These are phyloP conservation scores for Mesembryanthemum crystallinum DNA, from an alignment of 148 eudicot genomes.

Conservation along the genomic window DNA sequence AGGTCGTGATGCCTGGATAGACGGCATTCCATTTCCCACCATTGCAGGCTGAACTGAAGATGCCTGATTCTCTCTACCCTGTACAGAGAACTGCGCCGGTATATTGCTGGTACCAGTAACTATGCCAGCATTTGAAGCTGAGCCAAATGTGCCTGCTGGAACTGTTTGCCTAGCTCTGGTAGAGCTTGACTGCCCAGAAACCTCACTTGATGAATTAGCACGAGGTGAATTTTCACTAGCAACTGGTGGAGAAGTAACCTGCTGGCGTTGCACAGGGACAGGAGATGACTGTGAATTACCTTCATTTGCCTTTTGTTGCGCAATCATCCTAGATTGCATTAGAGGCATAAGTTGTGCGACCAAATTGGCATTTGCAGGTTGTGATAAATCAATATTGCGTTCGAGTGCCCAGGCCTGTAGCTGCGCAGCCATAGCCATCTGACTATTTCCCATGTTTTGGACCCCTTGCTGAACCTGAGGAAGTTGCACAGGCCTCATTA, in stretches of 20 bases:
- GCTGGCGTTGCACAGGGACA: constrained; percentile 57
- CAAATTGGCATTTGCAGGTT: constrained; percentile 79
- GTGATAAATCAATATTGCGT: constrained; percentile 80
- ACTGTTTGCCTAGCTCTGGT: constrained; percentile 56
- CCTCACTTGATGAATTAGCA: constrained; percentile 74
- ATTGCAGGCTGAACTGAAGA: constrained; percentile 50
- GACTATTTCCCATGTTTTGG: constrained; percentile 54
- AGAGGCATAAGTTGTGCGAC: constrained; percentile 74
- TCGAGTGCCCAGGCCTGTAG: constrained; percentile 86
- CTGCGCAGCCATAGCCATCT: constrained; percentile 72
- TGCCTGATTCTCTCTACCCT: constrained; percentile 53
- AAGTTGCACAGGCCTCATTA: constrained; percentile 46
- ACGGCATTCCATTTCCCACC: constrained; percentile 58
- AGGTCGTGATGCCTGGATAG: constrained; percentile 53
- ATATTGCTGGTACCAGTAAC: constrained; percentile 35
- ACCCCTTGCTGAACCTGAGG: constrained; percentile 52
- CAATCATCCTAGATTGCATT: constrained; percentile 79
- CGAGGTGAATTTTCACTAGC: constrained; percentile 76
- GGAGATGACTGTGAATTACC: constrained; percentile 53
- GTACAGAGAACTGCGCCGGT: constrained; percentile 46
- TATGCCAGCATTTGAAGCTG: constrained; percentile 37
- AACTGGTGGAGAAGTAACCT: constrained; percentile 58
- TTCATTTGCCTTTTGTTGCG: constrained; percentile 73
- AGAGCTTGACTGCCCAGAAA: constrained; percentile 69
- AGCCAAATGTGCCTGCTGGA: constrained; percentile 47